Evolutionary conservation across 2,329 filamentous ascomycete species (phyloP).

Genomic region (Arachnomyces sp.): DNA sequence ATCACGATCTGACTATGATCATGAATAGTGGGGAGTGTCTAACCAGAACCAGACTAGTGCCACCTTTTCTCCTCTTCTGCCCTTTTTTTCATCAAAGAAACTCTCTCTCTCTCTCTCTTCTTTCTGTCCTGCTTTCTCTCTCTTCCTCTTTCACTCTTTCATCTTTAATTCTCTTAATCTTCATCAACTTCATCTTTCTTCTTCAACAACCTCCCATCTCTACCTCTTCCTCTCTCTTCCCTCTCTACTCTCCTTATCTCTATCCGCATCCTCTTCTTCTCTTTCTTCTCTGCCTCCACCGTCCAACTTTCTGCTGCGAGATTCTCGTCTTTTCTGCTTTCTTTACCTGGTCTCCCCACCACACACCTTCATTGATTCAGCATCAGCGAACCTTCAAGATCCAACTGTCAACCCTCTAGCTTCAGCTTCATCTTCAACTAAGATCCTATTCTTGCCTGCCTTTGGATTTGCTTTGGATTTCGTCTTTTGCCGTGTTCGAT

Average conservation of each 20-base stretch:
- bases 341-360: conserved; percentile 1
- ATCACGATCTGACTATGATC: too few species aligned
- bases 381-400: background rate
- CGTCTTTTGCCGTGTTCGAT: background rate
- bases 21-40: too few species aligned
- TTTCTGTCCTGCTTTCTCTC: conserved; percentile 15
- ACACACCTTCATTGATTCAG: too few species aligned
- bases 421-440: conserved; percentile 3
- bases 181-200: conserved; percentile 9
- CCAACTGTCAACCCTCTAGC: background rate
- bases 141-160: conserved; percentile 20
- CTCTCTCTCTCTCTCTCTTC: conserved; percentile 15
- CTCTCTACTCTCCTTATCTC: conserved; percentile 7
- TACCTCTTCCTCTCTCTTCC: conserved; percentile 9
- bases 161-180: conserved; percentile 12
- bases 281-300: conserved; percentile 8
- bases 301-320: too few species aligned
- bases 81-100: conserved; percentile 11
- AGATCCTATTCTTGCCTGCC: background rate
- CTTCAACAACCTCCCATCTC: conserved; percentile 6
- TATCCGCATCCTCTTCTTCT: conserved; percentile 23
- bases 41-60: too few species aligned
- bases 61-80: background rate
- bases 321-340: conserved; percentile 4
- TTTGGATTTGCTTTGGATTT: too few species aligned